Base-by-base conservation (phyloP, 2,329 filamentous ascomycete genomes). In the Pseudogymnoascus sp. region DNA sequence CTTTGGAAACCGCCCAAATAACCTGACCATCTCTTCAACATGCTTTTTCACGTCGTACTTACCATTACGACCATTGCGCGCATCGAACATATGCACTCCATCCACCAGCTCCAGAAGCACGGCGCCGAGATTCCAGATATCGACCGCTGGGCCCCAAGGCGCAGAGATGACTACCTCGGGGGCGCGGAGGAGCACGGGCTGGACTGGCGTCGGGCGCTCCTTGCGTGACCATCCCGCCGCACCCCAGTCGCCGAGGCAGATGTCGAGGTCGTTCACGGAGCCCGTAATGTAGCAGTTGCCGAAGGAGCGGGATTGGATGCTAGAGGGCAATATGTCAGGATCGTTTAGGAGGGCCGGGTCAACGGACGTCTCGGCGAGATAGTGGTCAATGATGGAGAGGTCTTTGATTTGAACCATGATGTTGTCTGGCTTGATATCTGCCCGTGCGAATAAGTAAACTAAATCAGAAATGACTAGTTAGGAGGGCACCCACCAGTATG, bases 341-440 rank as follows among this genome's bases (percentile, higher is more conserved):
- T 59, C 50, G 25, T 16, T 34, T 5, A 59, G 16, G 2, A 31
- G 14, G 25, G 50, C 11, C 2, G 23, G 50, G 16, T 59, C 50
- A 8, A 34, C 5, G 21, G 61, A 56, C 36, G 28, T 34, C 37
- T 46, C 61, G 40, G 38, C 10, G 59, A 67, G 53, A 50, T 36
- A 46, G 63, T 50, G 14, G 21, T 67, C 62, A 31, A 70, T 69
- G 11, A 68, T 61, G 4, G 68, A 67, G 40, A 44, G 44, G 61
- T 69, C 66, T 60, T 46, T 62, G 40, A 69, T 61, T 50, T 67
- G 67, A 23, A 70, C 65, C 11, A 70, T 66, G 40, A 70, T 70
- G 25, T 71, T 70, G 61, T 62, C 31, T 11, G 68, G 67, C 42
- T 70, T 66, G 10, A 71, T 70, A 56, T 71, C 69, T 71, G 60